A percentile compares a stretch with the other conserved stretches of the same genome.
Evolutionary conservation across 352 stramenopile species (phyloP).

Genomic region (Phytophthora litchii): DNA sequence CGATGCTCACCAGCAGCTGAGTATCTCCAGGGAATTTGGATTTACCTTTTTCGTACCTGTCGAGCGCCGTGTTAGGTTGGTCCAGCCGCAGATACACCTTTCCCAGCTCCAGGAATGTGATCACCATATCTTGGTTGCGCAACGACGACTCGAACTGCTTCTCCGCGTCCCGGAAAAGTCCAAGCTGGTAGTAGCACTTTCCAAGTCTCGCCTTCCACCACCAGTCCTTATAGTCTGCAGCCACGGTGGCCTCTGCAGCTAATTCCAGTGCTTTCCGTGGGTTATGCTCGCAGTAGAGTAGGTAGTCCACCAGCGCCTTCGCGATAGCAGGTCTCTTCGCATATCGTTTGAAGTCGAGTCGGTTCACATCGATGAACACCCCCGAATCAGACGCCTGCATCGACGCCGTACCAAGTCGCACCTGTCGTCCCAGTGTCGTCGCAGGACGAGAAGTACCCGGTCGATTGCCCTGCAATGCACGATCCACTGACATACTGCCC

Average conservation of each 20-base stretch:
- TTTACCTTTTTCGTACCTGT: conserved; percentile 77
- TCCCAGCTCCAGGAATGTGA: conserved; percentile 91
- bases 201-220: conserved; percentile 95
- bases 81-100: conserved; percentile 96
- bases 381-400: conserved; percentile 74
- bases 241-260: conserved; percentile 88
- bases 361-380: conserved; percentile 91
- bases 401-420: conserved; percentile 91
- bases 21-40: conserved; percentile 80
- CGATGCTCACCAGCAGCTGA: conserved; percentile 84
- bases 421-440: conserved; percentile 89
- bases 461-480: conserved; percentile 72
- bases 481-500: conserved; percentile 76
- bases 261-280: conserved; percentile 92
- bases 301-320: conserved; percentile 90
- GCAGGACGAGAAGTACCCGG: conserved; percentile 85
- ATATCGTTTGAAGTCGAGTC: conserved; percentile 92
- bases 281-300: conserved; percentile 94
- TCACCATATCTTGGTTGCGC: conserved; percentile 88
- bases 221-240: conserved; percentile 92
- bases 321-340: conserved; percentile 83
- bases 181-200: conserved; percentile 95
- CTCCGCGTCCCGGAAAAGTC: conserved; percentile 92
- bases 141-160: conserved; percentile 92
- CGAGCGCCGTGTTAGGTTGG: conserved; percentile 92